A percentile compares a stretch with the other conserved stretches of the same genome.
Conservation (phyloP, 169 alveolate genomes). For the Plasmodium relictum region DNA sequence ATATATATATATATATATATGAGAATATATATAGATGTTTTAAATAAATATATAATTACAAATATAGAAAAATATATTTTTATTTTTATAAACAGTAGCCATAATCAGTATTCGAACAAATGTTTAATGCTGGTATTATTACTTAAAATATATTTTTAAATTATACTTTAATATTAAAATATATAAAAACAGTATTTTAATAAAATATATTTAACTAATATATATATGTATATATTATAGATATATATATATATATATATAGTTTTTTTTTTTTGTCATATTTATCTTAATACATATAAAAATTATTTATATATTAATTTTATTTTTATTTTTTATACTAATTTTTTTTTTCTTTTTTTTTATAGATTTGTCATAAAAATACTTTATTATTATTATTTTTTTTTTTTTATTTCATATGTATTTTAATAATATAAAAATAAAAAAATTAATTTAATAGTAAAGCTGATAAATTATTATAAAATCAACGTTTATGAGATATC, state of each 20-base stretch:
- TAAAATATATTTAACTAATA: not conserved
- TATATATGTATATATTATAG: not conserved
- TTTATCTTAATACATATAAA: not conserved
- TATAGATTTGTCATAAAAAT: too few species aligned
- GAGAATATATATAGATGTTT: not conserved
- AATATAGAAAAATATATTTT: not conserved
- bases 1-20: not conserved
- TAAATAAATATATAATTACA: not conserved
- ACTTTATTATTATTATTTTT: too few species aligned
- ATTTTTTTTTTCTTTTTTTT: too few species aligned
- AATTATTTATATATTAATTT: not conserved
- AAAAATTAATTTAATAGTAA: too few species aligned
- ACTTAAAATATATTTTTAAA: not conserved
- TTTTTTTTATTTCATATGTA: too few species aligned
- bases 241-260: not conserved
- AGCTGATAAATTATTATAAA: too few species aligned
- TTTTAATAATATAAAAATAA: too few species aligned
- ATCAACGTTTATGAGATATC: too few species aligned
- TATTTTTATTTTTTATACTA: not conserved
- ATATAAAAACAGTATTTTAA: not conserved
- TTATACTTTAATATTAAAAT: not conserved
- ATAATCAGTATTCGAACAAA: not conserved
- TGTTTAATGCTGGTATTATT: not conserved
- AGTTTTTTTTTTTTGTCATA: not conserved
- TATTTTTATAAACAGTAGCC: not conserved